Conservation (phyloP, 1,284 basidiomycete species). For the Pyrrhoderma lamaoense region DNA sequence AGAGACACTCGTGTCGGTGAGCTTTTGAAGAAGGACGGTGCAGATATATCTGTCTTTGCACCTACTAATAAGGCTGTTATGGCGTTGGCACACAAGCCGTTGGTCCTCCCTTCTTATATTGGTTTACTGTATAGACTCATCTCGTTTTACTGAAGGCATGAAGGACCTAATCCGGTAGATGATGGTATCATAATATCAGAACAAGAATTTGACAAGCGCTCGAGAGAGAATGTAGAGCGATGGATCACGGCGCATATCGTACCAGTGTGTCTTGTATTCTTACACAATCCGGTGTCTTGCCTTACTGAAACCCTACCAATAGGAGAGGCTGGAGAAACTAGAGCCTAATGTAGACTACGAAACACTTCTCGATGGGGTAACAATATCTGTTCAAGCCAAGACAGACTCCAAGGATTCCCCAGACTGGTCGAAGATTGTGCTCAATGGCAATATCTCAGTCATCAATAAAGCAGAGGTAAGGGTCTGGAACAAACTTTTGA, state of each 20-base stretch:
- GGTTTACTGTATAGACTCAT: constrained; percentile 1
- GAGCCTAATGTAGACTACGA: constrained; percentile 29
- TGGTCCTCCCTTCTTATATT: constrained; percentile 26
- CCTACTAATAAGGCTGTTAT: constrained; percentile 80
- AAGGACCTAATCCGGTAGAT: constrained; percentile 39
- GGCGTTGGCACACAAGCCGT: constrained; percentile 69
- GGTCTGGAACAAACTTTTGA: background rate
- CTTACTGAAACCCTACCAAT: background rate
- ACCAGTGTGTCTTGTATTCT: constrained; percentile 40
- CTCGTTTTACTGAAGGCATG: constrained; percentile 36
- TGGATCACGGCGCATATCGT: constrained; percentile 74
- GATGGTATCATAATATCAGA: constrained; percentile 49
- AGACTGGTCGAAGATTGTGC: constrained; percentile 48
- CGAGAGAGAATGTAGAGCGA: constrained; percentile 55
- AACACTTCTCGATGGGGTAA: constrained; percentile 50
- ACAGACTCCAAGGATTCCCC: constrained; percentile 30
- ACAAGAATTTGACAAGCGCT: constrained; percentile 49
- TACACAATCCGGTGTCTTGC: constrained; percentile 7
- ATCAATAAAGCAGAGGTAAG: constrained; percentile 48
- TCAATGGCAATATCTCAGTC: constrained; percentile 49
- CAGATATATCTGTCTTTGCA: constrained; percentile 52
- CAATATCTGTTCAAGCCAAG: constrained; percentile 39
- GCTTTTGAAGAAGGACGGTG: constrained; percentile 35
- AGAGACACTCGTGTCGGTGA: constrained; percentile 56
- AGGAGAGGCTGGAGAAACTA: constrained; percentile 40